Conservation (phyloP, 192 early-diverging fungal species). For the Linnemannia elongata region DNA sequence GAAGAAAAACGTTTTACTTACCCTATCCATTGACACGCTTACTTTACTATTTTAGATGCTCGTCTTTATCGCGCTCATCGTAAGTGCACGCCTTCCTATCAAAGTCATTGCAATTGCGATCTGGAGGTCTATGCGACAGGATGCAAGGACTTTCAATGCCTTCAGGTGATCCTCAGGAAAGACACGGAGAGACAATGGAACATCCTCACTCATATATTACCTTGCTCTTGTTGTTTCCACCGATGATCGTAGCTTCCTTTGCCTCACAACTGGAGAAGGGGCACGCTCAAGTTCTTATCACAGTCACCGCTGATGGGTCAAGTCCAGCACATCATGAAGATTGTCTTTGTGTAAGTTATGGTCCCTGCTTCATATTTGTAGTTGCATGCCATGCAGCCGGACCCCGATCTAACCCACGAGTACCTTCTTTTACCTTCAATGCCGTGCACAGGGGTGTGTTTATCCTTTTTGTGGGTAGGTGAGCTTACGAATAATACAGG, state of each 20-base stretch:
- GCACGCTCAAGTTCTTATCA: constrained; percentile 59
- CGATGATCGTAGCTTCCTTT: constrained; percentile 60
- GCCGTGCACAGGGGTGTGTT: constrained; percentile 60
- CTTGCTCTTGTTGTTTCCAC: not conserved
- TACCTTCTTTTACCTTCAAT: not conserved
- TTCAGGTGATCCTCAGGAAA: not conserved
- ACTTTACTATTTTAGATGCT: constrained; percentile 37
- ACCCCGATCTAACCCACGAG: not conserved
- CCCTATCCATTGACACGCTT: not conserved
- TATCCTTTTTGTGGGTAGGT: constrained; percentile 67
- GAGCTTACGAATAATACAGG: not conserved
- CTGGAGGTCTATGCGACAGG: not conserved
- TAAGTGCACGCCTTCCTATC: constrained; percentile 17
- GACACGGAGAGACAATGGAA: not conserved
- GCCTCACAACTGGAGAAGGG: constrained; percentile 61
- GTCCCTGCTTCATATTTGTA: not conserved
- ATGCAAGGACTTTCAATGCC: not conserved
- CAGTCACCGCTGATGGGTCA: constrained; percentile 61
- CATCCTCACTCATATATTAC: not conserved
- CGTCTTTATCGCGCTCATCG: constrained; percentile 54
- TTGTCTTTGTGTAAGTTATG: constrained; percentile 64
- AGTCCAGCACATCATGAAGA: constrained; percentile 61
- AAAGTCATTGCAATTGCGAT: not conserved
- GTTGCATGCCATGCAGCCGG: not conserved
- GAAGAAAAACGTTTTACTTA: not conserved